These are phyloP conservation scores for Helicocarpus griseus DNA, from an alignment of 2,329 filamentous ascomycete genomes.

Conservation along the genomic window DNA sequence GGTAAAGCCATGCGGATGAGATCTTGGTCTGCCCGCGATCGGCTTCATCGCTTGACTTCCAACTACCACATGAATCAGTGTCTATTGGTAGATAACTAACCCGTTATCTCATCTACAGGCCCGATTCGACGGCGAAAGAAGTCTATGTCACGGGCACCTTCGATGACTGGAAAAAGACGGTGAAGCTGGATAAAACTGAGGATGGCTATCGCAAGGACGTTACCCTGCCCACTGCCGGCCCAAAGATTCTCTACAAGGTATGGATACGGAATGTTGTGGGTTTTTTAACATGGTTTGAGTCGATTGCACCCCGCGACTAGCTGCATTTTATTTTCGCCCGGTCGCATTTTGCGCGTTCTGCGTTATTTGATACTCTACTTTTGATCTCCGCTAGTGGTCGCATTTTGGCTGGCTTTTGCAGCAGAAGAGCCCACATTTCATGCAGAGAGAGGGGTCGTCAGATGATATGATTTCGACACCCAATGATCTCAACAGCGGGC, in stretches of 20 bases:
- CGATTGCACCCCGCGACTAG: slow-evolving; percentile 11
- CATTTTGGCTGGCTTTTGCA: neutral
- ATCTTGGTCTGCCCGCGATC: no score
- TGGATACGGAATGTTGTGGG: no score
- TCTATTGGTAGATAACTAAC: neutral
- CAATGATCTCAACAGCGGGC: no score
- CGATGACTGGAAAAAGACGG: slow-evolving; percentile 83
- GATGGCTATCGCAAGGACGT: slow-evolving; percentile 72
- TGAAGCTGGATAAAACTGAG: slow-evolving; percentile 69
- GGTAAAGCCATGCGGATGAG: no score
- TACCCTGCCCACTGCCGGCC: slow-evolving; percentile 51
- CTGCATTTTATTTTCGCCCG: slow-evolving; percentile 1
- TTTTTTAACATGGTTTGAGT: no score
- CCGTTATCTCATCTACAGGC: slow-evolving; percentile 46
- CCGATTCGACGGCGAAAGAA: slow-evolving; percentile 62
- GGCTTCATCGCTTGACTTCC: no score
- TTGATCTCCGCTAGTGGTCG: no score
- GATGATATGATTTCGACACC: neutral
- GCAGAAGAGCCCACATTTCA: neutral
- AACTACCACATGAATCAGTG: no score
- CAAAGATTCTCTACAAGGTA: slow-evolving; percentile 95
- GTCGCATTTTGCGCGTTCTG: neutral
- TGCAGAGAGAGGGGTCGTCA: neutral
- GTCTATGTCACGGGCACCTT: slow-evolving; percentile 95
- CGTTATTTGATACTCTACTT: neutral